Base-by-base conservation (phyloP, 2,329 filamentous ascomycete genomes). In the Paradendryphiella salina region DNA sequence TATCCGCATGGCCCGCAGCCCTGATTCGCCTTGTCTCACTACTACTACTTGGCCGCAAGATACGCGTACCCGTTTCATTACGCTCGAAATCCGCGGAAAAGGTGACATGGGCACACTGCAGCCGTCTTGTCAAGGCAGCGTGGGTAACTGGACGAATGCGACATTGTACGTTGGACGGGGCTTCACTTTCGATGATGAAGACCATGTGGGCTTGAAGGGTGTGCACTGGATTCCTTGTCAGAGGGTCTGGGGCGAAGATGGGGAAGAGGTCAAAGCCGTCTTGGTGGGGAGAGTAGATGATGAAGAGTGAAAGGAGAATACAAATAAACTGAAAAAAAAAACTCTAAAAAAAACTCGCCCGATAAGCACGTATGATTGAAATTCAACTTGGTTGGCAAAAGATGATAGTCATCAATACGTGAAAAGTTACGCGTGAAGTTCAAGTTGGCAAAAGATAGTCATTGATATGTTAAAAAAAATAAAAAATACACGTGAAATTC, bases 211-310 rank as follows among this genome's bases (percentile, higher is more conserved):
- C 5, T 18, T 47, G 42, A 32, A 36, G 15, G 62, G 67, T 4
- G 54, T 65, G 45, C 59, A 64, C 51, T 70, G 64, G 64, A 50
- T 72, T 20, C 69, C 69, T 26, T 73, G 70, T 57, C 29, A 53
- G 46, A 33, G 61, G 38, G 66, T 72, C 7, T 73, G 68, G 68
- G 68, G 66, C 0, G 53, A 52, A 21, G 54, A 41, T 2, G 66
- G 67, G 20, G 49, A 48, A 29, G 61, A 66, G 51, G 54, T 66
- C 4, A 32, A 28, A 23, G 68, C 50, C 8, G 62, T 69, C 37
- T 14, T 70, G 9, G 61, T 72, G 18, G 67, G 61, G 21, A 58
- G 65, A 41, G 42, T 57, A 9, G 63, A 64, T 54, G 48, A 48
- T 8, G 49, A 31, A 44, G 40, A 52, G 31, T 11, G 3, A 13